Base-by-base conservation (phyloP, 768 basidiomycete species). In the Mycena galericulata region DNA sequence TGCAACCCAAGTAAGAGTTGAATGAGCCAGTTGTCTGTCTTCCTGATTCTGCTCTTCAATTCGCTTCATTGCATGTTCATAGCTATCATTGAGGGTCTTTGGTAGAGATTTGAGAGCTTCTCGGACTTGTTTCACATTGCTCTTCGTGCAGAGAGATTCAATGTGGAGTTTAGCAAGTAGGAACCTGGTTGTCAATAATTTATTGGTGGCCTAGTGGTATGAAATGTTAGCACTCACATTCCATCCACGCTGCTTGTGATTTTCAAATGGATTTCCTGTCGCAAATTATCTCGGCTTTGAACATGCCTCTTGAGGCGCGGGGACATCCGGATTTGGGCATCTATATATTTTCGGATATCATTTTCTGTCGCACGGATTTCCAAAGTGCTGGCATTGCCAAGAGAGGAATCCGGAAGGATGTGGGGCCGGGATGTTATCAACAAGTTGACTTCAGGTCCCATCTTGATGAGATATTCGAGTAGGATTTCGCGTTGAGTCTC, bases 161-260 rank as follows among this genome's bases (percentile, higher is more conserved):
- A 53, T 43, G 17, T 63, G 49, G 26, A 64, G 54, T 15, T 56
- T 64, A 22, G 54, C 54, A 18, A 64, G 63, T 26, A 64, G 29
- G 26, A 64, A 64, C 54, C 63, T 64, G 32, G 34, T 3, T n/a
- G n/a, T n/a, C 10, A 34, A 24, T 54, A 17, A 40, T 56, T 20
- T 20, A 10, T 32, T 36, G 14, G 11, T 6, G 22, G 12, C 36
- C 2, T 26, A 3, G 36, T n/a, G n/a, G n/a, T 3, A 7, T 36
- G 4, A 6, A 29, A 0, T n/a, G n/a, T 14, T 30, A 4, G 2
- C 5, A 20, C 63, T 65, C n/a, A 65, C 63, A 65, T 56, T 38
- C 63, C 54, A 24, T 56, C 54, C 11, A 18, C 63, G 55, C 17
- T 53, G 15, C 11, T 38, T 2, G 6, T 29, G 41, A 54, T 45